Conservation (phyloP, 768 basidiomycete species). For the Suillus subaureus region DNA sequence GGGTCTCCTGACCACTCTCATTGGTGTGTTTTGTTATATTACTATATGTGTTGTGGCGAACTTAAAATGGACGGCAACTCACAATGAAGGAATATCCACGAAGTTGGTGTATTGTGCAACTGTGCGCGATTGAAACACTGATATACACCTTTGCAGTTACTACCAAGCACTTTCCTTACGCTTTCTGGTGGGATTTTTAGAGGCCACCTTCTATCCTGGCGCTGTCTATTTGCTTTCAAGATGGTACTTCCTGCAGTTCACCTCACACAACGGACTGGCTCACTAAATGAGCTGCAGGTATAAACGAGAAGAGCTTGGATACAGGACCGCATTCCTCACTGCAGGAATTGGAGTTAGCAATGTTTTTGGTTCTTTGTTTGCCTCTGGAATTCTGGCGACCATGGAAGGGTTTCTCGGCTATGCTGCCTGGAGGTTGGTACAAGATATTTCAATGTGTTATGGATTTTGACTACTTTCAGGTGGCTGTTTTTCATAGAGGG, state of each 20-base stretch:
- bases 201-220: slow-evolving; percentile 65
- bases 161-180: slow-evolving; percentile 60
- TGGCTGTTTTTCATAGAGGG: slow-evolving; percentile 75
- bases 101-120: slow-evolving; percentile 4
- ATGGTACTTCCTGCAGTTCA: slow-evolving; percentile 40
- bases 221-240: slow-evolving; percentile 65
- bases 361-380: slow-evolving; percentile 76
- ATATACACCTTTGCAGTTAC: slow-evolving; percentile 42
- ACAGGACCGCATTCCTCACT: slow-evolving; percentile 61
- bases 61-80: neutral
- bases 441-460: too few relatives aligned
- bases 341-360: slow-evolving; percentile 74
- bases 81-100: slow-evolving; percentile 38
- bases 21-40: slow-evolving; percentile 35
- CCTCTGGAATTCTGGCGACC: slow-evolving; percentile 64
- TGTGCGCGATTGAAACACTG: neutral
- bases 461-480: slow-evolving; percentile 32
- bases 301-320: slow-evolving; percentile 64
- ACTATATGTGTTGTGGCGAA: neutral
- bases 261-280: neutral
- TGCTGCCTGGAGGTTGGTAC: slow-evolving; percentile 65
- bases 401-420: slow-evolving; percentile 69
- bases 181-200: slow-evolving; percentile 74
- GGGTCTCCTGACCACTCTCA: slow-evolving; percentile 57
- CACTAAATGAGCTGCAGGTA: slow-evolving; percentile 44